Evolutionary conservation across 257 asterid species (phyloP), one percentile per base, ranked within the genome.

Genomic region (Lavandula angustifolia): DNA sequence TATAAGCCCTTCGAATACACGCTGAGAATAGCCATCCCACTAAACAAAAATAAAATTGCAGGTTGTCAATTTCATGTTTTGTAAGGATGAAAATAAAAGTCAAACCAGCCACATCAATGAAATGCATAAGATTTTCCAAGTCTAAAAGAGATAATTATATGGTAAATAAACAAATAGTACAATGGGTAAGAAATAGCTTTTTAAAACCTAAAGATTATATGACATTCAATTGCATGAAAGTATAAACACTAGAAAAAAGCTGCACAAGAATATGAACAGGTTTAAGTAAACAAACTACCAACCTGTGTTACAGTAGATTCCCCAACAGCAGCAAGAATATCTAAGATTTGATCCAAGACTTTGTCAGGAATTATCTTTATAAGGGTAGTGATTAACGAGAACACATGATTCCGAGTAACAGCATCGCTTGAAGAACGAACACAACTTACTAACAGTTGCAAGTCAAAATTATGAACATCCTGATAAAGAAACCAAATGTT

Each of bases 21-120:
- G 78, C 71, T 82, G 92, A 4, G 96, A 89, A 79, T 84, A 74
- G 81, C 82, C 78, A 81, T 94, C 97, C 97, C 94, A 87, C 99
- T 94, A 74, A 47, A 83, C 46, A 69, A 50, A 56, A 59, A 72
- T 56, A 14, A 73, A 56, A 62, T 14, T 47, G 44, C 51, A 12
- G 14, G 18, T 61, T 9, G 55, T 62, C 68, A 80, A 48, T 44
- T 56, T 70, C 55, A 64, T 29, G 27, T 57, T 51, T 33, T 34
- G 62, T 34, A 37, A 51, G 38, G 49, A 57, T 7, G 32, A 54
- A 66, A 55, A 12, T 11, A 43, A 7, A 37, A 5, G 29, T 18
- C 10, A 18, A 4, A 41, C 50, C 70, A 57, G 63, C 63, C 12
- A 63, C 60, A 55, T 16, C 49, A 46, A 62, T 42, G 73, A 57